Evolutionary conservation across 1,139 yeast genomes (phyloP), one percentile per base, ranked within the genome.

Genomic region (Candida sp.): DNA sequence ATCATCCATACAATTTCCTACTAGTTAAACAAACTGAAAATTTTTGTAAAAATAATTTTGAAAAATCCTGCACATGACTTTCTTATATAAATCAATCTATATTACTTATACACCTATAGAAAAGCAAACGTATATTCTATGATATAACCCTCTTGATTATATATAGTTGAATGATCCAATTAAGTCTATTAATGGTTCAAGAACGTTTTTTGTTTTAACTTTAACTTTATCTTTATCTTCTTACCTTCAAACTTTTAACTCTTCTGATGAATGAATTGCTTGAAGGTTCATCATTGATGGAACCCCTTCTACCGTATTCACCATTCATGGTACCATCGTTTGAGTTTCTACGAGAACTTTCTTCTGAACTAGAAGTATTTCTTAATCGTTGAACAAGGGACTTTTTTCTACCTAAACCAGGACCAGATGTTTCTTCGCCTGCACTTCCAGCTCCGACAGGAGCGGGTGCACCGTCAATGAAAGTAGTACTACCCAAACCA

Each of bases 381-480:
- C 83, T 75, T 50, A 85, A 67, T 57, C 88, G 72, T 60, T 84
- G 88, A 7, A 79, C 88, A 41, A 87, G 60, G 8, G 95, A 84
- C 70, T 88, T 88, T 64, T 87, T 87, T 64, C 91, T 79, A 22
- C 78, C 76, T 46, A 85, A 61, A 1, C 79, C 80, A n/a, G n/a
- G n/a, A n/a, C n/a, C n/a, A 45, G 67, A 57, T 44, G 49, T 58
- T 19, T 63, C 66, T 30, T 69, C 70, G 40, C 57, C 57, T 22
- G 45, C 49, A 4, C 52, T 54, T 22, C 52, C 48, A 5, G 44
- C 51, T 21, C 43, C 70, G 67, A 57, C 62, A 25, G 96, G 84
- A 3, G 97, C 99, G 15, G 98, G 98, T 0, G 98, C 95, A 33
- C 99, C 99, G 62, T 93, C 98, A 51, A 93, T 64, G 61, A 93